Conservation (phyloP, 805 yeast species). For the Metschnikowia amazonensis region DNA sequence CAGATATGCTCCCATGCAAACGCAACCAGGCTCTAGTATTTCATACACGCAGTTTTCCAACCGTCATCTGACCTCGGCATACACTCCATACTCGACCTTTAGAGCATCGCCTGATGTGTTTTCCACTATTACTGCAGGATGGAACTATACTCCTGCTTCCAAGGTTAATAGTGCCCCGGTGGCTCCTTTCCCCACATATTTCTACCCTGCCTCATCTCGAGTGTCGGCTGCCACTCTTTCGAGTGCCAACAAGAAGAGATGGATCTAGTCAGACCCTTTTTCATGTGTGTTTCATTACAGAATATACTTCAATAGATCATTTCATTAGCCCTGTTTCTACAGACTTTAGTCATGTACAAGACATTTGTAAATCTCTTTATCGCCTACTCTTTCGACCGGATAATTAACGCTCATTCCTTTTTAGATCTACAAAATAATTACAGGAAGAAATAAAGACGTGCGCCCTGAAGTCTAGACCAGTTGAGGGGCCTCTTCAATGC, state of each 20-base stretch:
- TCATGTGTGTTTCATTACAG: background rate
- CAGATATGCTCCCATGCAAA: constrained; percentile 90
- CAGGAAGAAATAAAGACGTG: too few species aligned
- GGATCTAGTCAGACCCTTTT: constrained; percentile 22
- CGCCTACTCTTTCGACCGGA: too few species aligned
- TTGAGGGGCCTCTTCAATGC: background rate
- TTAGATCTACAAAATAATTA: too few species aligned
- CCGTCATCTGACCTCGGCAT: constrained; percentile 64
- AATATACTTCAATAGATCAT: background rate
- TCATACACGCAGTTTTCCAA: constrained; percentile 66
- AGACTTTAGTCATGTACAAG: too few species aligned
- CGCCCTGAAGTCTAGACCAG: too few species aligned
- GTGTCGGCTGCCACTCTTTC: constrained; percentile 38
- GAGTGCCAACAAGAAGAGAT: constrained; percentile 34
- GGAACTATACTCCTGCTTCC: constrained; percentile 68
- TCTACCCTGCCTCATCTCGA: constrained; percentile 57
- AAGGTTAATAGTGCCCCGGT: constrained; percentile 66
- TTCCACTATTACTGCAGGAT: constrained; percentile 81
- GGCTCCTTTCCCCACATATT: constrained; percentile 65
- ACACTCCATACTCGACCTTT: constrained; percentile 48
- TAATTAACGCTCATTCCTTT: too few species aligned
- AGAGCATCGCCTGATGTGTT: constrained; percentile 39
- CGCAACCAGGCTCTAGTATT: constrained; percentile 71
- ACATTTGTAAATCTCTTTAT: too few species aligned
- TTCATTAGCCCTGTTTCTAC: background rate